Evolutionary conservation across 2,329 filamentous ascomycete genomes (phyloP).

Genomic region (Monosporascus sp.): DNA sequence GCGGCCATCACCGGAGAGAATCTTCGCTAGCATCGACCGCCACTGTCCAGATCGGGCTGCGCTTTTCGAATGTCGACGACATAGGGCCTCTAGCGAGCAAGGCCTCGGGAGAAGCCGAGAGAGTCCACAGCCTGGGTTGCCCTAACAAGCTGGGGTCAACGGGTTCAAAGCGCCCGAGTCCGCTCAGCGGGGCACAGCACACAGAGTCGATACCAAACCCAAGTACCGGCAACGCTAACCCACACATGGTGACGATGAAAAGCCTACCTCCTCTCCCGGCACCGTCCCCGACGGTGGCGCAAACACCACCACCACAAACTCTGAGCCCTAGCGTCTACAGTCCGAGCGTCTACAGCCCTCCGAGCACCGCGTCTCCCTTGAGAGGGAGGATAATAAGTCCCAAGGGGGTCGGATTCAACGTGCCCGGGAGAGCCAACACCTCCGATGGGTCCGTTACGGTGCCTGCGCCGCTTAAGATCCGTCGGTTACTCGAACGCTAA

Average conservation of each 20-base stretch:
- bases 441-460: slow-evolving; percentile 8
- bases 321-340: slow-evolving; percentile 40
- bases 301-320: slow-evolving; percentile 29
- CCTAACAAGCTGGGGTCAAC: slow-evolving; percentile 18
- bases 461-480: background rate
- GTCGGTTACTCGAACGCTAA: background rate
- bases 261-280: slow-evolving; percentile 33
- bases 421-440: slow-evolving; percentile 21
- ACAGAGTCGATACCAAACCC: slow-evolving; percentile 17
- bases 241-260: slow-evolving; percentile 14
- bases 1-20: slow-evolving; percentile 46
- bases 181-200: slow-evolving; percentile 17
- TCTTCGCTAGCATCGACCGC: slow-evolving; percentile 61
- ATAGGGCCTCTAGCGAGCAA: slow-evolving; percentile 33
- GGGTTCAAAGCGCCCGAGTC: slow-evolving; percentile 24
- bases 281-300: slow-evolving; percentile 9
- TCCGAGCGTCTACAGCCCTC: slow-evolving; percentile 20
- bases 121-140: slow-evolving; percentile 34
- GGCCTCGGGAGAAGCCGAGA: slow-evolving; percentile 27
- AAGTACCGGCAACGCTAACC: slow-evolving; percentile 16
- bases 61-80: slow-evolving; percentile 56
- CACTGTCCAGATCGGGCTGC: slow-evolving; percentile 66
- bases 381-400: slow-evolving; percentile 37
- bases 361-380: slow-evolving; percentile 20
- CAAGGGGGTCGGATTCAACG: slow-evolving; percentile 37